A percentile compares a stretch with the other conserved stretches of the same genome.
phyloP scores from a whole-genome alignment of 495 filamentous ascomycete species.

The Sordaria brevicollis region DNA sequence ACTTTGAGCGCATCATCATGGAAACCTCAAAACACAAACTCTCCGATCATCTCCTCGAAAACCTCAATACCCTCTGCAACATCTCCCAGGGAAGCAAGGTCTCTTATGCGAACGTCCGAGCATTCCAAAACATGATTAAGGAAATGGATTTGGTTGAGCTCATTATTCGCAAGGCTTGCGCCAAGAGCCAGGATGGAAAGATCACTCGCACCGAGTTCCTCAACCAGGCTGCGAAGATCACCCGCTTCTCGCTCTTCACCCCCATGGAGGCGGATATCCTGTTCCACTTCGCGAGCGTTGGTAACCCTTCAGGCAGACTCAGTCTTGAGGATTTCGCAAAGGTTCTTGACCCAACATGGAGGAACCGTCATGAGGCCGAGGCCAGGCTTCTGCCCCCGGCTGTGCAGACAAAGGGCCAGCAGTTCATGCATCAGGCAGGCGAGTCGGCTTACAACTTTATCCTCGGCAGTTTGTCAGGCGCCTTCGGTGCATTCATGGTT shows the following conservation, averaged over 20 bases:
- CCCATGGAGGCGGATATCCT: conserved; percentile 99
- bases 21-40: conserved; percentile 95
- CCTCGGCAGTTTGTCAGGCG: conserved; percentile 81
- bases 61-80: conserved; percentile 89
- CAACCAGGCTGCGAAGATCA: conserved; percentile 82
- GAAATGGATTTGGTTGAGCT: conserved; percentile 97
- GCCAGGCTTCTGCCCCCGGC: conserved; percentile 10
- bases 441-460: conserved; percentile 85
- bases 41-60: conserved; percentile 90
- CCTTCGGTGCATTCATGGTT: conserved; percentile 97
- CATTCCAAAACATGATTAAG: conserved; percentile 91
- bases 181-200: conserved; percentile 77
- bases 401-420: conserved; percentile 20
- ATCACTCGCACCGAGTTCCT: conserved; percentile 92
- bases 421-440: conserved; percentile 49
- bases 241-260: conserved; percentile 83
- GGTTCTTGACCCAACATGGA: conserved; percentile 89
- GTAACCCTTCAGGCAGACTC: conserved; percentile 78
- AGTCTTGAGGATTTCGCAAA: conserved; percentile 79
- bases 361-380: conserved; percentile 41
- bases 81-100: conserved; percentile 88
- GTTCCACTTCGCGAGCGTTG: conserved; percentile 93
- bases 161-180: conserved; percentile 75
- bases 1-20: conserved; percentile 91
- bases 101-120: conserved; percentile 91